Evolutionary conservation across 441 rosid species (phyloP), one percentile per base, ranked within the genome.

Genomic region (Adansonia grandidieri): DNA sequence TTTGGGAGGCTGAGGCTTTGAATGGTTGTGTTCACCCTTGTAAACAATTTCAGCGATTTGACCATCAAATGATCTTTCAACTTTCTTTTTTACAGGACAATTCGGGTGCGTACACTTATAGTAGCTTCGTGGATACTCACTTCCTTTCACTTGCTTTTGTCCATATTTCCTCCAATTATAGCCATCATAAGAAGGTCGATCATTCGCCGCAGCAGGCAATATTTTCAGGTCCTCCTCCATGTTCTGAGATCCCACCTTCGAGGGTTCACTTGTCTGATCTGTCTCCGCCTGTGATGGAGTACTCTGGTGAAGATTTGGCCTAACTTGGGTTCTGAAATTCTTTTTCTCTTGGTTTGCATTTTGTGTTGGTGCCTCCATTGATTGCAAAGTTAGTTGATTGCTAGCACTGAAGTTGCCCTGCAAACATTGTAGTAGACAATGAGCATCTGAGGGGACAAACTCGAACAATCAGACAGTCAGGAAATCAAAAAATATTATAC

Each of bases 161-260:
- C 99, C 99, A 57, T 96, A 96, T 78, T 96, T 96, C 80, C 97
- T 90, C 99, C 99, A 96, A 50, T 96, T 96, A 83, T 96, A 96
- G 56, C 99, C 99, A 45, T 96, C 97, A 75, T 88, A 87, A 0
- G 95, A 92, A 73, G 97, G 91, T 50, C 94, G 84, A 61, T 93
- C 95, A 5, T 20, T 80, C 13, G 84, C 84, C 20, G 78, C 62
- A 1, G 84, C 71, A 1, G 81, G 78, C 57, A 77, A 44, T 53
- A 68, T 63, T 81, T 83, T 94, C 8, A 77, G 78, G 69, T 87
- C 92, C 72, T 87, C 93, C 63, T 88, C 91, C 67, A 79, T 62
- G 60, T 80, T 85, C 67, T 79, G 89, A 66, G 85, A 73, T 20
- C 80, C 71, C 63, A 71, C 32, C 82, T 82, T 87, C 15, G 82